Evolutionary conservation across 208 protist genomes (phyloP).

Genomic region (Trypanosoma congolense): DNA sequence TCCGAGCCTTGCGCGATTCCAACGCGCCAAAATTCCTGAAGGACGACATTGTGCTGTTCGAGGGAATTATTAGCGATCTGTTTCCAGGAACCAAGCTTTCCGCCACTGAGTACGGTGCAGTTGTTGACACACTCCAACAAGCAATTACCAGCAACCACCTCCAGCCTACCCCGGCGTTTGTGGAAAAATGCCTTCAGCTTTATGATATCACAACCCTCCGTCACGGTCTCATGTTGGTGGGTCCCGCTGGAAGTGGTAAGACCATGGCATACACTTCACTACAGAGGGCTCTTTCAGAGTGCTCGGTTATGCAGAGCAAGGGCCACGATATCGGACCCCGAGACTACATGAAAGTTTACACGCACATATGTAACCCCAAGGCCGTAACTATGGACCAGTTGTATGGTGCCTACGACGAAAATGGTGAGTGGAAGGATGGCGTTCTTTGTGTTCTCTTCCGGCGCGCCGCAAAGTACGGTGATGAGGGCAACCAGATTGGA

Average conservation of each 20-base stretch:
- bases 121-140: conserved; percentile 78
- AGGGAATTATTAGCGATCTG: conserved; percentile 97
- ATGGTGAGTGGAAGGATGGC: conserved; percentile 96
- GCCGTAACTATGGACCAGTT: conserved; percentile 98
- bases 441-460: conserved; percentile 94
- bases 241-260: conserved; percentile 95
- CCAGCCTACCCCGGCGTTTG: conserved; percentile 90
- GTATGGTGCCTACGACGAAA: conserved; percentile 96
- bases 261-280: conserved; percentile 88
- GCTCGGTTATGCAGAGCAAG: conserved; percentile 63
- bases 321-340: conserved; percentile 61
- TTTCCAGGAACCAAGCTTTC: conserved; percentile 95
- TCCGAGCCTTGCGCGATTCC: conserved; percentile 94
- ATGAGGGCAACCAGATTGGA: conserved; percentile 73
- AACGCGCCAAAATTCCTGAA: conserved; percentile 98
- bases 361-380: conserved; percentile 96
- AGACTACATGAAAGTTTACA: conserved; percentile 88
- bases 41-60: conserved; percentile 92
- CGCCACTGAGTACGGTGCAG: conserved; percentile 90
- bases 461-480: conserved; percentile 82
- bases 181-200: conserved; percentile 97
- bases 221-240: conserved; percentile 98
- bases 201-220: conserved; percentile 98
- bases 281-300: conserved; percentile 76
- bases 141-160: conserved; percentile 60